Conservation (phyloP, 768 basidiomycete species). For the Collybia mongolica region DNA sequence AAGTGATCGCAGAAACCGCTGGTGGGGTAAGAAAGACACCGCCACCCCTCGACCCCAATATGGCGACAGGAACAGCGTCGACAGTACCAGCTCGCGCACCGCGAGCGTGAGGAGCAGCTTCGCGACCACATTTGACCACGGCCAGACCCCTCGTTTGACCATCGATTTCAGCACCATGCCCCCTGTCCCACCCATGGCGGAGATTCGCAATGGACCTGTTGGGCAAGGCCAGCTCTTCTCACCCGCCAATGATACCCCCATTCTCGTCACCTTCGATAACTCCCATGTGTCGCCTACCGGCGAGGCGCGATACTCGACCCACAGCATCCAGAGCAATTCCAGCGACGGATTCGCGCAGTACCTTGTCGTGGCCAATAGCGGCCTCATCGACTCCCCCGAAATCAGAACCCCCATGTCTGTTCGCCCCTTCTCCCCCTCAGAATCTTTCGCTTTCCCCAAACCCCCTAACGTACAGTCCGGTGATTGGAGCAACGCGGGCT, state of each 20-base stretch:
- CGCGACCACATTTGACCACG: constrained; percentile 57
- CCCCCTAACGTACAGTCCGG: constrained; percentile 40
- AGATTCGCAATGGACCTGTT: constrained; percentile 36
- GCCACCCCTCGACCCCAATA: constrained; percentile 18
- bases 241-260: constrained; percentile 19
- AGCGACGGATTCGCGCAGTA: constrained; percentile 39
- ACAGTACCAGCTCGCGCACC: constrained; percentile 13
- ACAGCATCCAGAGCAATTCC: constrained; percentile 35
- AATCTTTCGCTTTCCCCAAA: constrained; percentile 68
- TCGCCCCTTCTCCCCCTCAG: constrained; percentile 64
- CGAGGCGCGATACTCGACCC: constrained; percentile 32
- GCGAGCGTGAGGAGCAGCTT: constrained; percentile 55
- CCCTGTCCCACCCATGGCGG: constrained; percentile 53
- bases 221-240: constrained; percentile 10
- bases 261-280: constrained; percentile 30
- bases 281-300: constrained; percentile 16
- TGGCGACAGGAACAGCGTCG: constrained; percentile 19
- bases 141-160: constrained; percentile 20
- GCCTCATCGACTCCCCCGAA: constrained; percentile 21
- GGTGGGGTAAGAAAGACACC: constrained; percentile 40
- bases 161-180: constrained; percentile 28
- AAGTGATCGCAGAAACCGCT: constrained; percentile 36
- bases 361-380: constrained; percentile 28
- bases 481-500: constrained; percentile 17
- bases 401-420: constrained; percentile 56